Conservation (phyloP, 2,329 filamentous ascomycete genomes). For the Pseudogymnoascus sp. region DNA sequence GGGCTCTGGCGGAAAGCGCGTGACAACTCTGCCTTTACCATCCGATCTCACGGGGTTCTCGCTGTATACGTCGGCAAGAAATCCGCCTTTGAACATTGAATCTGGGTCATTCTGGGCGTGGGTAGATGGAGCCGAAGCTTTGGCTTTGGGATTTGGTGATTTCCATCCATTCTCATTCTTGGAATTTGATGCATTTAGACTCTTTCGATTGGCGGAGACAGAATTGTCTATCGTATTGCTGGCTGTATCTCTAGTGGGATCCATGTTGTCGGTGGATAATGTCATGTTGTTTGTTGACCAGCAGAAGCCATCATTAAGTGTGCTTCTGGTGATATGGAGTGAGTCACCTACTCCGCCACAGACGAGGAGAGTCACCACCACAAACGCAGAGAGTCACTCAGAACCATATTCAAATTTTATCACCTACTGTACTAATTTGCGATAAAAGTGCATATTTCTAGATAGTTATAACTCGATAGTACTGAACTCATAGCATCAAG, state of each 20-base stretch:
- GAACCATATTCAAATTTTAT: not conserved
- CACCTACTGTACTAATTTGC: not conserved
- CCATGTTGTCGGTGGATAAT: not conserved
- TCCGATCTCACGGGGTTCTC: constrained; percentile 48
- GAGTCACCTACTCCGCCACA: not conserved
- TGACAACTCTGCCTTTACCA: constrained; percentile 45
- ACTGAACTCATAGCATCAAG: not conserved
- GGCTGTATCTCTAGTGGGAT: not conserved
- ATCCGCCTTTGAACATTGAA: constrained; percentile 73
- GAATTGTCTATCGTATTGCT: not conserved
- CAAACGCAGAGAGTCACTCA: not conserved
- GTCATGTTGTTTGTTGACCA: not conserved
- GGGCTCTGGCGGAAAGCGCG: constrained; percentile 76
- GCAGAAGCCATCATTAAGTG: not conserved
- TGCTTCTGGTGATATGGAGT: not conserved
- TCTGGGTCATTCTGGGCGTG: constrained; percentile 44
- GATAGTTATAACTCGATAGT: not conserved
- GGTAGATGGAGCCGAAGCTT: constrained; percentile 19
- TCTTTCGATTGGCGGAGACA: constrained; percentile 33
- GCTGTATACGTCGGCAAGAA: constrained; percentile 63
- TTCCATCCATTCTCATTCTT: constrained; percentile 37
- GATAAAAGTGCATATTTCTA: not conserved
- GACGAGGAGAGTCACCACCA: not conserved
- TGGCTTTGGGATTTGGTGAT: constrained; percentile 26
- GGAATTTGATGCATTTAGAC: constrained; percentile 44